Percentiles rank a stretch among this genome's conserved stretches.
Conservation (phyloP, 768 basidiomycete genomes). For the Tulasnella calospora region DNA sequence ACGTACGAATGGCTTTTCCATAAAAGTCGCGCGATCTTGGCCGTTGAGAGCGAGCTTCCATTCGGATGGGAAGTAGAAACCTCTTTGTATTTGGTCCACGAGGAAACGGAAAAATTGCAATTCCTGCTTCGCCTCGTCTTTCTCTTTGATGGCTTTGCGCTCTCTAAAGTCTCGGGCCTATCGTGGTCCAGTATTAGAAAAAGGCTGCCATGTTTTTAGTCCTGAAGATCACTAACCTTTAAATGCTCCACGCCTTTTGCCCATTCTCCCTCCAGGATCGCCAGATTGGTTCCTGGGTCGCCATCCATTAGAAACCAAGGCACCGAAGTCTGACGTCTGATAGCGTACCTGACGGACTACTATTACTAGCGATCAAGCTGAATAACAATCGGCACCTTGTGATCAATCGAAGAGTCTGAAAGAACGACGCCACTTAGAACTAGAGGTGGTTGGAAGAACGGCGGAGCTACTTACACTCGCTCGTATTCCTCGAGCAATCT, state of each 20-base stretch:
- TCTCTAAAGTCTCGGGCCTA: not conserved
- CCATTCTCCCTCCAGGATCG: not conserved
- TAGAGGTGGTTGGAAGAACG: not conserved
- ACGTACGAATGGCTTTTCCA: not conserved
- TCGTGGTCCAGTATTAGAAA: not conserved
- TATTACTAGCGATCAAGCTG: not conserved
- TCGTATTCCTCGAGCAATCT: not conserved
- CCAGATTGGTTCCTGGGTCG: not conserved
- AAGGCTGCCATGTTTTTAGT: not conserved
- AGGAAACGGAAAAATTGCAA: not conserved
- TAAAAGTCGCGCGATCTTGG: not conserved
- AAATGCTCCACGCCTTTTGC: not conserved
- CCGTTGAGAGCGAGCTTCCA: not conserved
- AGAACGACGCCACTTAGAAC: not conserved
- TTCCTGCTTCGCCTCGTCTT: not conserved
- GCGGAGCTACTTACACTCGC: not conserved
- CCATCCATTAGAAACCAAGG: not conserved
- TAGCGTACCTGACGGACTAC: not conserved
- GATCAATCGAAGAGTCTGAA: not conserved
- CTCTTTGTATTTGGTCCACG: not conserved
- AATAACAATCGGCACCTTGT: not conserved
- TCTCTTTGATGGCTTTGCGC: not conserved
- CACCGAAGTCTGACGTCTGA: not conserved
- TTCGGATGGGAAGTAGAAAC: not conserved
- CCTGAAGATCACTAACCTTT: not conserved